phyloP scores from a whole-genome alignment of 2,329 filamentous ascomycete species.

The Cladophialophora chaetospira region DNA sequence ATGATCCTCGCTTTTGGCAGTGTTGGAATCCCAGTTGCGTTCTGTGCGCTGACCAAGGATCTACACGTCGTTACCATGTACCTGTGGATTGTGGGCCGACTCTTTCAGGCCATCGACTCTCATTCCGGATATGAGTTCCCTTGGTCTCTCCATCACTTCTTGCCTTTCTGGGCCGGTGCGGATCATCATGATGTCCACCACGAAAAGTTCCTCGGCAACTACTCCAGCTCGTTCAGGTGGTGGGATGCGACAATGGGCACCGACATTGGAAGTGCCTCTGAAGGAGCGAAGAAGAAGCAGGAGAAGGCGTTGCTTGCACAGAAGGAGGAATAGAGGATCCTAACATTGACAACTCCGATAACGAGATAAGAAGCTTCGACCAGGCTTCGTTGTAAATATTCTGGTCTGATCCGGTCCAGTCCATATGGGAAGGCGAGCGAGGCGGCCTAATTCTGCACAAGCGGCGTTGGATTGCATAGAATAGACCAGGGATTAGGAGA shows the following conservation, averaged over 20 bases:
- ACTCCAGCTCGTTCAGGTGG: constrained; percentile 97
- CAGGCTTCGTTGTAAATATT: constrained; percentile 25
- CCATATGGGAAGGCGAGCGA: constrained; percentile 1
- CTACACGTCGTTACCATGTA: constrained; percentile 98
- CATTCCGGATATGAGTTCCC: constrained; percentile 99
- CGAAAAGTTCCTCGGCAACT: constrained; percentile 98
- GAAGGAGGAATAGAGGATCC: constrained; percentile 7
- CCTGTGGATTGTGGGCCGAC: constrained; percentile 85
- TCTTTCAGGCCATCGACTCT: constrained; percentile 97
- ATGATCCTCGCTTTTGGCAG: constrained; percentile 90
- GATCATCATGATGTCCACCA: constrained; percentile 97
- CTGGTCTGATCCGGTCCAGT: constrained; percentile 15
- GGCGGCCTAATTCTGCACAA: constrained; percentile 7
- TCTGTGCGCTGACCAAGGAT: constrained; percentile 79
- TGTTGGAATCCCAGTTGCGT: constrained; percentile 78
- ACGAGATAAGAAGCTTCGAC: constrained; percentile 13
- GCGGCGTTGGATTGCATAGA: constrained; percentile 16
- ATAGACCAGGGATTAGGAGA: constrained; percentile 8
- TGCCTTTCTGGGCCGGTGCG: constrained; percentile 97
- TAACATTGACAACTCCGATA: constrained; percentile 8
- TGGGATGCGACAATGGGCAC: constrained; percentile 96
- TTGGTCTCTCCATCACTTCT: constrained; percentile 91
- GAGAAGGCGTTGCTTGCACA: constrained; percentile 17
- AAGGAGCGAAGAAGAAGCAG: constrained; percentile 17
- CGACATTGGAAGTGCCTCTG: constrained; percentile 66